These are phyloP conservation scores for Sporothrix globosa DNA, from an alignment of 2,329 filamentous ascomycete genomes.

Conservation along the genomic window DNA sequence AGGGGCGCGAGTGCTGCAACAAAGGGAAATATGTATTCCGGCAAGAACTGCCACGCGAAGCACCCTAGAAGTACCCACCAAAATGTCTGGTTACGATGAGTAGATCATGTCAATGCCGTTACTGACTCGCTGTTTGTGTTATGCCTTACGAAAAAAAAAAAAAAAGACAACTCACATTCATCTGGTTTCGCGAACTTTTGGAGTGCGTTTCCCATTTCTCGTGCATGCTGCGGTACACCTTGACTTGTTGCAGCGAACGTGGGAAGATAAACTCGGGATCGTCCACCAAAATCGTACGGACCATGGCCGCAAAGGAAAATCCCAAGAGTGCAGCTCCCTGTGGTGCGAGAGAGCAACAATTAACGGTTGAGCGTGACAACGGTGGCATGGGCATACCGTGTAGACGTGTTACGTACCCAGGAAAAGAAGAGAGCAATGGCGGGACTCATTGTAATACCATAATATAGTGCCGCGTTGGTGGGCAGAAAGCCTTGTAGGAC, in stretches of 20 bases:
- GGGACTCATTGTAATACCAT: constrained; percentile 35
- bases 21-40: constrained; percentile 36
- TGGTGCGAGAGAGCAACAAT: neutral
- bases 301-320: constrained; percentile 37
- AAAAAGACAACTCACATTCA: constrained; percentile 24
- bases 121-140: too few relatives aligned
- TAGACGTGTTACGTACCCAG: constrained; percentile 16
- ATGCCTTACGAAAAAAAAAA: too few relatives aligned
- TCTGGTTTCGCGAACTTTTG: neutral
- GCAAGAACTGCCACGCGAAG: constrained; percentile 37
- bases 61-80: constrained; percentile 31
- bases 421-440: constrained; percentile 36
- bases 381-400: too few relatives aligned
- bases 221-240: constrained; percentile 37
- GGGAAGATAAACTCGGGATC: constrained; percentile 38
- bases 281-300: constrained; percentile 36
- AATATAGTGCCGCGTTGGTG: constrained; percentile 36
- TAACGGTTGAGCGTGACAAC: neutral
- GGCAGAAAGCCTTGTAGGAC: constrained; percentile 43
- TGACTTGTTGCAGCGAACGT: constrained; percentile 36
- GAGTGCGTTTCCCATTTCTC: constrained; percentile 29
- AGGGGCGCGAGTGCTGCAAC: constrained; percentile 36
- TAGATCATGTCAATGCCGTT: neutral
- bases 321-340: constrained; percentile 36
- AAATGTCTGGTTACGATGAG: constrained; percentile 22